phyloP scores from a whole-genome alignment of 106 monocot species.

The Dioscorea zingiberensis region DNA sequence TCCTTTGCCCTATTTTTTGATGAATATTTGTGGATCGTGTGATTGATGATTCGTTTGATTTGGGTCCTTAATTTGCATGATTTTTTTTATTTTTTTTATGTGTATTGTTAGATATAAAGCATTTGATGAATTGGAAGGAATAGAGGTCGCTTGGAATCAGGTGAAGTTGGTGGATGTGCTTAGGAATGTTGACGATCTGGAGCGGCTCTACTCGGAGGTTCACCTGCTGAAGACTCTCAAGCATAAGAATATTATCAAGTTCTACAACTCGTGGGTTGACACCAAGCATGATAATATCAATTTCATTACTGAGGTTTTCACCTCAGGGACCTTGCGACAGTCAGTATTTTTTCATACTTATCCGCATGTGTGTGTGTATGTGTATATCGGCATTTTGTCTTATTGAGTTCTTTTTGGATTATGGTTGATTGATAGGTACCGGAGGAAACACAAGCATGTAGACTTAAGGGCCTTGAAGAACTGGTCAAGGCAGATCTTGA shows the following conservation, averaged over 20 bases:
- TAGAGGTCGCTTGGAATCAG: conserved; percentile 88
- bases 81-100: no score
- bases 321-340: conserved; percentile 72
- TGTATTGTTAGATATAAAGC: conserved; percentile 40
- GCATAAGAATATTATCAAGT: conserved; percentile 72
- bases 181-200: conserved; percentile 35
- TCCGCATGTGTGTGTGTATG: no score
- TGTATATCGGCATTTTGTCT: no score
- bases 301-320: conserved; percentile 77
- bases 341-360: conserved; percentile 10
- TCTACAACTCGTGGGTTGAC: conserved; percentile 63
- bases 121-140: conserved; percentile 65
- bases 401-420: not conserved
- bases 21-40: not conserved
- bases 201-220: conserved; percentile 56
- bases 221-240: conserved; percentile 67
- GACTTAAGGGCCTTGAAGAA: conserved; percentile 58
- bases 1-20: conserved; percentile 8
- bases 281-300: conserved; percentile 34
- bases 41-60: not conserved
- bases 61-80: conserved; percentile 2
- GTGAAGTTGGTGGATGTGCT: conserved; percentile 44
- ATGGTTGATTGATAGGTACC: conserved; percentile 24
- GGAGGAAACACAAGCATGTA: conserved; percentile 56
- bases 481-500: conserved; percentile 63